Evolutionary conservation across 106 monocot species (phyloP), one percentile per base, ranked within the genome.

Genomic region (Acanthochlamys bracteata): DNA sequence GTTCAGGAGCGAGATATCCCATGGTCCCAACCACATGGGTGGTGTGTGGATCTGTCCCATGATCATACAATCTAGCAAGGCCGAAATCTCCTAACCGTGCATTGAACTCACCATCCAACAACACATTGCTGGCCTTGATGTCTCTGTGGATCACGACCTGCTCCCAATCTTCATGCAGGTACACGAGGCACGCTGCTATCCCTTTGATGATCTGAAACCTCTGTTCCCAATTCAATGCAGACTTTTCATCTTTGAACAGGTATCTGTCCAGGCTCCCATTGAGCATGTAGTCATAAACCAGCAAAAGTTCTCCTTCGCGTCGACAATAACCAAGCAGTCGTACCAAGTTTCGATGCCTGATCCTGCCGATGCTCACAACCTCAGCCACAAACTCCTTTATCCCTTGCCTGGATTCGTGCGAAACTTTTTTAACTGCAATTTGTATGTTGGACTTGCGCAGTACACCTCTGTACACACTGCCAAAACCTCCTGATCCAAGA

Each of bases 61-160:
- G 61, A 41, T 61, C 39, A 40, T 61, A 61, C 41, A 61, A 61
- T 23, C 56, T 41, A 2, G 68, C 75, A 20, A 75, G 69, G 1
- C 68, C 75, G 16, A 76, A 76, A 19, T 76, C 76, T 15, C 70
- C 68, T 13, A 70, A 39, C 23, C 64, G 70, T 14, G 64, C 70
- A 46, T 65, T 76, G 53, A 75, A 20, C 15, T 76, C 58, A 3
- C 40, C 54, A 26, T 76, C 70, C 9, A 76, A 39, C 22, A 76
- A 61, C 3, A 55, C 20, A 21, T 55, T 55, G 20, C 55, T 55
- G 15, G 55, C 55, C 10, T 55, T 55, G 55, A 55, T 55, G 22
- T 55, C 55, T 9, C 55, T 55, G 20, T 55, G 55, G 22, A 55
- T 55, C 15, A 55, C 15, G 59, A 25, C 42, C 20, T 40, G 41